Evolutionary conservation across 192 early-diverging fungal genomes (phyloP), one percentile per base, ranked within the genome.

Genomic region (Chytriomyces sp.): DNA sequence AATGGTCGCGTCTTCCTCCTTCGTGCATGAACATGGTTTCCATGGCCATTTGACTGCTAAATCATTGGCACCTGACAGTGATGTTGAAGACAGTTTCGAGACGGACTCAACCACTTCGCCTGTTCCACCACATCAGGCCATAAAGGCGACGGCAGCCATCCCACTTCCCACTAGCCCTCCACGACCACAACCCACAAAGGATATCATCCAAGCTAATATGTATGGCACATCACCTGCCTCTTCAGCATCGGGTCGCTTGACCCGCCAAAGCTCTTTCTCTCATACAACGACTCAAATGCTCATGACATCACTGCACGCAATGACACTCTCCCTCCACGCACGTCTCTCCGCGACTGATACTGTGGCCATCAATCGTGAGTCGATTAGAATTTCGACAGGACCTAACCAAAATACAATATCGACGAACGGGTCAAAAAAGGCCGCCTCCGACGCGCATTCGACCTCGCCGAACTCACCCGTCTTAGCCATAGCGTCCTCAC

Each of bases 401-500:
- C n/a, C n/a, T n/a, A n/a, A n/a, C n/a, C n/a, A n/a, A n/a, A n/a
- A n/a, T n/a, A n/a, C n/a, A n/a, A n/a, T 49, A 49, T n/a, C 10
- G 10, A 14, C 44, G 12, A 14, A 49, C n/a, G 10, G n/a, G 6
- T 65, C 64, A 14, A 17, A 10, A 22, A 4, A 69, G 67, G 67
- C 36, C 71, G 71, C 22, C 62, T 83, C 39, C 67, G 77, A 10
- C 66, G 78, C 7, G 37, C 61, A 14, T 83, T 83, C 64, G 76
- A 83, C 36, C 22, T 83, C 6, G 37, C 53, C 0, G 80, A 80
- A 52, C 72, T 83, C 33, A 74, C 78, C 3, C 30, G 65, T 5
- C 59, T 83, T 10, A 74, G 70, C 12, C 64, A 83, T 17, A 75
- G 52, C 37, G 76, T 83, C 34, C 64, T 83, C 25, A 75, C 77